These are phyloP conservation scores for Sphagnum tenellum DNA, from an alignment of 225 moss, liverwort and hornwort species.

Conservation along the genomic window DNA sequence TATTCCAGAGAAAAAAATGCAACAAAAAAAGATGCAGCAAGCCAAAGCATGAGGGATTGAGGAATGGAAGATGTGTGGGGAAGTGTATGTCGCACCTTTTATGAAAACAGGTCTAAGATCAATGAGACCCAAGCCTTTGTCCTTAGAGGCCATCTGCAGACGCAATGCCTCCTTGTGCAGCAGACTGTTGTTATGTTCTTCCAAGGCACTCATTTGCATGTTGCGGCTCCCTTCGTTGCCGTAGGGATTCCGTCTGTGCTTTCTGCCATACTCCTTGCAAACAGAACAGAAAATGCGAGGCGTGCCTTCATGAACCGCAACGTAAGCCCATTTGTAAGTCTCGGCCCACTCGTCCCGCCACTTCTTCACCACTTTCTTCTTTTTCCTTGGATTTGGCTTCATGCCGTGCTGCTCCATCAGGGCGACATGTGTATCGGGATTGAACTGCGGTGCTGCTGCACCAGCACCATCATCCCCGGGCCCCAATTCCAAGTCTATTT, in stretches of 20 bases:
- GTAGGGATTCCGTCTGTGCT: conserved; percentile 93
- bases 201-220: conserved; percentile 99
- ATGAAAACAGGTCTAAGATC: conserved; percentile 70
- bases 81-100: conserved; percentile 43
- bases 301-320: conserved; percentile 78
- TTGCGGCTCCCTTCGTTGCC: conserved; percentile 99
- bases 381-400: conserved; percentile 88
- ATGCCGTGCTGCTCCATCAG: conserved; percentile 56
- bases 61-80: no score
- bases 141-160: conserved; percentile 93
- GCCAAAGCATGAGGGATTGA: no score
- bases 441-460: conserved; percentile 54
- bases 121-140: conserved; percentile 82
- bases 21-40: no score
- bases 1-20: no score
- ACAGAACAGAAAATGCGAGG: conserved; percentile 97
- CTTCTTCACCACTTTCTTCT: conserved; percentile 98
- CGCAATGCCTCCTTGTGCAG: conserved; percentile 95
- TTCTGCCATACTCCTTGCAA: conserved; percentile 95
- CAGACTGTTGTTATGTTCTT: conserved; percentile 97
- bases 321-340: conserved; percentile 99
- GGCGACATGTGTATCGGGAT: conserved; percentile 43
- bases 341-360: conserved; percentile 99
- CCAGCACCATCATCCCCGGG: conserved; percentile 78
- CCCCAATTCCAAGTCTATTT: conserved; percentile 98